Conservation (phyloP, 169 alveolate species). For the Eimeria sp. region DNA sequence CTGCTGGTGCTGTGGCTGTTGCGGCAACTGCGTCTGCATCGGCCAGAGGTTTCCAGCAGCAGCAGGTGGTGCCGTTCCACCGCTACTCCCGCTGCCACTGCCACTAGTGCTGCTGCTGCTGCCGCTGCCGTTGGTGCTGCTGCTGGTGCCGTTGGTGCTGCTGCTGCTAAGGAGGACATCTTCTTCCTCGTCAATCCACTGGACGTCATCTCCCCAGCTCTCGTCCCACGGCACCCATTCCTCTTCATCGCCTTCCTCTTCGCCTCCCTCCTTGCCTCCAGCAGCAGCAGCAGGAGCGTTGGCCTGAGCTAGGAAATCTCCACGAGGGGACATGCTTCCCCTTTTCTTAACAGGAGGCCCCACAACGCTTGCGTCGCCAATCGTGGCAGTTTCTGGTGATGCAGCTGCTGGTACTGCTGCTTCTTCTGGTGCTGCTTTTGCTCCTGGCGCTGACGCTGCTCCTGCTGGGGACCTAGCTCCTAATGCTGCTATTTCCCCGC, state of each 20-base stretch:
- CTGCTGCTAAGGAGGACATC: not conserved
- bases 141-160: constrained; percentile 11
- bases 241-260: not conserved
- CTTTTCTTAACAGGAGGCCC: not conserved
- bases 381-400: not conserved
- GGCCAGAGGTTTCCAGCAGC: not conserved
- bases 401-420: constrained; percentile 17
- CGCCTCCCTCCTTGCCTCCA: not conserved
- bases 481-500: too few species aligned
- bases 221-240: constrained; percentile 54
- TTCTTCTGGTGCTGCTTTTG: not conserved
- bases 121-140: constrained; percentile 1
- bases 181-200: constrained; percentile 33
- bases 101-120: constrained; percentile 1
- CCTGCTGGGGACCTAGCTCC: not conserved
- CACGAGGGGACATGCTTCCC: constrained; percentile 16
- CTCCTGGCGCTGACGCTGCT: not conserved
- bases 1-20: constrained; percentile 17
- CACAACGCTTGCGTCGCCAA: not conserved
- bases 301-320: not conserved
- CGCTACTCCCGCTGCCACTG: not conserved
- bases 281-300: not conserved
- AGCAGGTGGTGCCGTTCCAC: not conserved
- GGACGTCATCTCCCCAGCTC: constrained; percentile 50
- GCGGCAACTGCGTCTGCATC: constrained; percentile 20